A percentile compares a stretch with the other conserved stretches of the same genome.
These are phyloP conservation scores for Lepraria neglecta DNA, from an alignment of 495 filamentous ascomycete genomes.

Conservation along the genomic window DNA sequence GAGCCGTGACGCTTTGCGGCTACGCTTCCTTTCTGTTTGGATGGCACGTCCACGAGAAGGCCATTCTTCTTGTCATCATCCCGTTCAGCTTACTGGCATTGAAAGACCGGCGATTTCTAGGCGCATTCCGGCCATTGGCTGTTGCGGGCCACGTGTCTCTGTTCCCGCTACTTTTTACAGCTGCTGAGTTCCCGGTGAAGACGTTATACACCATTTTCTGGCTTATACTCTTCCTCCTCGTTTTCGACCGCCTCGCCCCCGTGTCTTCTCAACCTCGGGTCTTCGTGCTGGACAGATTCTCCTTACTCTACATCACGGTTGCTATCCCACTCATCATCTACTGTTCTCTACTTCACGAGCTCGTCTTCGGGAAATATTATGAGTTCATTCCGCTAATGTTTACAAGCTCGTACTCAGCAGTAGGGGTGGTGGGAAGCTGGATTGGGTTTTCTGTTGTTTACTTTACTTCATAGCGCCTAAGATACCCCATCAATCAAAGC, in stretches of 20 bases:
- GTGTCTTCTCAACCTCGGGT: slow-evolving; percentile 65
- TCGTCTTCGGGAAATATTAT: slow-evolving; percentile 74
- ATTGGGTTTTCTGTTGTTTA: slow-evolving; percentile 91
- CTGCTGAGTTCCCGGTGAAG: slow-evolving; percentile 88
- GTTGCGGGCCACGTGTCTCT: slow-evolving; percentile 93
- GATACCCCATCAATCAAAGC: slow-evolving; percentile 23
- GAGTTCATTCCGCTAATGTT: slow-evolving; percentile 97
- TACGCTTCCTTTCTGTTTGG: slow-evolving; percentile 96
- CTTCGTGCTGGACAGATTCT: slow-evolving; percentile 85
- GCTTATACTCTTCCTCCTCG: slow-evolving; percentile 77
- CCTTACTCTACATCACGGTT: slow-evolving; percentile 77
- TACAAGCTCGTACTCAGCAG: slow-evolving; percentile 86
- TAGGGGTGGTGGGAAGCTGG: slow-evolving; percentile 97
- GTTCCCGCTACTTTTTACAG: slow-evolving; percentile 88
- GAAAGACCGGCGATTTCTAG: slow-evolving; percentile 82
- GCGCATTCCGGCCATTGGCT: slow-evolving; percentile 84
- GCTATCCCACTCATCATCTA: slow-evolving; percentile 87
- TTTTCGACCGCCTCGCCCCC: slow-evolving; percentile 82
- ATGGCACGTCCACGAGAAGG: slow-evolving; percentile 99
- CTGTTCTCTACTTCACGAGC: slow-evolving; percentile 72
- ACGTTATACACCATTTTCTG: slow-evolving; percentile 88
- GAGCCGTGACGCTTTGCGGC: slow-evolving; percentile 86
- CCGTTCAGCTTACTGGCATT: slow-evolving; percentile 93
- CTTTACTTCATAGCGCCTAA: slow-evolving; percentile 57
- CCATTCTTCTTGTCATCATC: slow-evolving; percentile 87